Evolutionary conservation across 352 stramenopile species (phyloP), one percentile per base, ranked within the genome.

Genomic region (Albugo candida): DNA sequence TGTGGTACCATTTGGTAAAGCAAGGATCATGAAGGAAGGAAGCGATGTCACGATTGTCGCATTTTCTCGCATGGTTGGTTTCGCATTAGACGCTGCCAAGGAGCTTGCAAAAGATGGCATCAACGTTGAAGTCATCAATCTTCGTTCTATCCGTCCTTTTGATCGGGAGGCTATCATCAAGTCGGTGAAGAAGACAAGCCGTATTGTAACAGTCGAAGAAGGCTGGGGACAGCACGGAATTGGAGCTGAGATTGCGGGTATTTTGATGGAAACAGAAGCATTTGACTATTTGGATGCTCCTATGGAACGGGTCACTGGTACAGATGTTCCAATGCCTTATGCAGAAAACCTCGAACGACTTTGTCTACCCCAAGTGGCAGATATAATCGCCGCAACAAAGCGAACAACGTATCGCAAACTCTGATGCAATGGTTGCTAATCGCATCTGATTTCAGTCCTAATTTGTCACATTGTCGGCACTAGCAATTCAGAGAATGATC

Each of bases 241-340:
- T 59, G 92, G 91, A 36, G 91, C 94, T 13, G 94, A 99, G 60
- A 98, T 99, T 59, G 85, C 84, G 46, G 92, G 88, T n/a, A 82
- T 97, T 40, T 68, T 98, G 60, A 97, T 97, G 81, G 94, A 99
- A 74, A 93, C 93, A 44, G 92, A 97, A 21, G 89, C 84, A 21
- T 99, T 99, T 58, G 95, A 99, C 73, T 98, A 97, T 72, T 71
- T 99, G 57, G 95, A 99, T 70, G 95, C 95, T 17, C 95, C 95
- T 6, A 64, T 98, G 43, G 89, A 98, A 66, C 81, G 95, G 51
- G 87, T 99, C 50, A 98, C 92, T 20, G 86, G 92, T 59, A 96
- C 94, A 31, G 95, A 99, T 66, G 91, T 98, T 51, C 95, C 95
- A 31, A 98, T 99, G 94, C 89, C 95, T 38, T 99, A 99, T 75